Evolutionary conservation across 805 yeast genomes (phyloP).

Genomic region (Tetrapisispora fleetii): DNA sequence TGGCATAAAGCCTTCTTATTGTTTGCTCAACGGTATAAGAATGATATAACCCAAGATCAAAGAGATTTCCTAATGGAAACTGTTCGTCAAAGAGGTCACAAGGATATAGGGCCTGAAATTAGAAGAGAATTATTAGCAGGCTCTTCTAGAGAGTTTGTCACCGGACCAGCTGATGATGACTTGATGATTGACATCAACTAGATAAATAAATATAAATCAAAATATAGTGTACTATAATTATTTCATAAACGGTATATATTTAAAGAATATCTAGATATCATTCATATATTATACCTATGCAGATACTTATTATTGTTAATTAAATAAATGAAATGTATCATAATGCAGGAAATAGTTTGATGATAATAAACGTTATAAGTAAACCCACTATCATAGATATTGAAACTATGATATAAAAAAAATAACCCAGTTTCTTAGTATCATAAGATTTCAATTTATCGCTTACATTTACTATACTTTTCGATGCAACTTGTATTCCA

Average conservation of each 20-base stretch:
- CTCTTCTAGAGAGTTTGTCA: slow-evolving; percentile 43
- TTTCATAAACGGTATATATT: neutral
- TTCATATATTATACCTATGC: neutral
- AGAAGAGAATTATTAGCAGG: slow-evolving; percentile 91
- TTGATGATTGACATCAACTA: slow-evolving; percentile 27
- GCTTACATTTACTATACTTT: slow-evolving; percentile 26
- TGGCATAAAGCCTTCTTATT: slow-evolving; percentile 96
- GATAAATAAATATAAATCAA: neutral
- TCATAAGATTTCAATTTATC: slow-evolving; percentile 26
- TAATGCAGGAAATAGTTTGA: slow-evolving; percentile 33
- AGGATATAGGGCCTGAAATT: slow-evolving; percentile 83
- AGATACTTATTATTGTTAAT: neutral
- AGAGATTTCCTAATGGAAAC: slow-evolving; percentile 89
- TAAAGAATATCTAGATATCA: neutral
- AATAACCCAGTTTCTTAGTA: slow-evolving; percentile 23
- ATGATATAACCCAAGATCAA: slow-evolving; percentile 98
- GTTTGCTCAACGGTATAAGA: slow-evolving; percentile 92
- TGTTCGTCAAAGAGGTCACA: slow-evolving; percentile 81
- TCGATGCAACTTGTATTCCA: slow-evolving; percentile 33
- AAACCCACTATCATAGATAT: slow-evolving; percentile 25
- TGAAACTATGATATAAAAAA: slow-evolving; percentile 21
- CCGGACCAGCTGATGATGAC: slow-evolving; percentile 19
- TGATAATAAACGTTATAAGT: slow-evolving; percentile 28
- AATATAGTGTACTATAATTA: neutral
- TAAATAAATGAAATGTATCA: neutral